Evolutionary conservation across 2,329 filamentous ascomycete genomes (phyloP).

Genomic region (Colletotrichum sansevieriae): DNA sequence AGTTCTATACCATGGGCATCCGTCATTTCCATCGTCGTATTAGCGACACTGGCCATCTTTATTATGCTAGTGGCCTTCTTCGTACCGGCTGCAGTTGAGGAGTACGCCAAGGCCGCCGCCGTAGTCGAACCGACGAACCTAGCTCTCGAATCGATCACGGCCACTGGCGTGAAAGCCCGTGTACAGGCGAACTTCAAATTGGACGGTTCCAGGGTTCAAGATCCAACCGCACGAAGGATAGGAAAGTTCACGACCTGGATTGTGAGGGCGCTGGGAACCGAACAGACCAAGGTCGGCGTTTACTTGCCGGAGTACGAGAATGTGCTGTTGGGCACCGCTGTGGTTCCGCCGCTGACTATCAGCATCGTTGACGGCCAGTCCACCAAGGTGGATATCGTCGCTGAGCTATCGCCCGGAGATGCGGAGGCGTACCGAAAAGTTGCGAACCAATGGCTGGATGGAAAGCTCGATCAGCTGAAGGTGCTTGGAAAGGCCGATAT

Average conservation of each 20-base stretch:
- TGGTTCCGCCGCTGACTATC: constrained; percentile 80
- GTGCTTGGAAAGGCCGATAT: constrained; percentile 81
- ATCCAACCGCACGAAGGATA: constrained; percentile 78
- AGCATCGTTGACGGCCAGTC: constrained; percentile 82
- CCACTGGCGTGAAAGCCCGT: constrained; percentile 81
- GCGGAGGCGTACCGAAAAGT: constrained; percentile 82
- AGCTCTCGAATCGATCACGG: constrained; percentile 87
- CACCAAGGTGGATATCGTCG: constrained; percentile 83
- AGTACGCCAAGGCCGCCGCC: constrained; percentile 87
- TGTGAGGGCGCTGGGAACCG: constrained; percentile 80
- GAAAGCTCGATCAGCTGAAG: constrained; percentile 77
- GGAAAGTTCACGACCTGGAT: constrained; percentile 86
- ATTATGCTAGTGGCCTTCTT: constrained; percentile 87
- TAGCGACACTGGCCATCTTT: constrained; percentile 72
- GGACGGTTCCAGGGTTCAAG: constrained; percentile 81
- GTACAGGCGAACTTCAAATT: constrained; percentile 86
- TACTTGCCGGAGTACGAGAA: constrained; percentile 87
- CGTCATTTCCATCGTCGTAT: constrained; percentile 76
- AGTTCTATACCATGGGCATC: constrained; percentile 78
- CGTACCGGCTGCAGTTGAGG: constrained; percentile 81
- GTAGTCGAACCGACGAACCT: constrained; percentile 87
- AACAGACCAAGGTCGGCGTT: constrained; percentile 79
- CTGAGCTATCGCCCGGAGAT: constrained; percentile 81
- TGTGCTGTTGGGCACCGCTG: constrained; percentile 81
- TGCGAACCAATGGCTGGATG: constrained; percentile 90